Conservation (phyloP, 2,329 filamentous ascomycete genomes). For the Ophiostoma pallidulum region DNA sequence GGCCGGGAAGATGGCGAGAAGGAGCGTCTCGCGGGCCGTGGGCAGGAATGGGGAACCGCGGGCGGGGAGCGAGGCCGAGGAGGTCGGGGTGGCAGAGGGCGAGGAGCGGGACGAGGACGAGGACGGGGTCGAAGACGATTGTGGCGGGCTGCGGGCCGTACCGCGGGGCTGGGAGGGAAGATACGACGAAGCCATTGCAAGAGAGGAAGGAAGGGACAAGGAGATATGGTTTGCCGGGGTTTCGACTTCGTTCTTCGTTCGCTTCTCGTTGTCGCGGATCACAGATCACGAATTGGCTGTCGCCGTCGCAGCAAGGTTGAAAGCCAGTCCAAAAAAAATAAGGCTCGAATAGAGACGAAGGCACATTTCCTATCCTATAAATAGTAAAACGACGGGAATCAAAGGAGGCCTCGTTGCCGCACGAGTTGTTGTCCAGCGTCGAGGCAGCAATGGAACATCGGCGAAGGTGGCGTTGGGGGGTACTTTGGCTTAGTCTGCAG, state of each 20-base stretch:
- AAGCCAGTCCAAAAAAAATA: background rate
- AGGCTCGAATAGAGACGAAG: background rate
- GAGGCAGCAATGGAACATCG: slow-evolving; percentile 5
- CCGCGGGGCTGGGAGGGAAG: background rate
- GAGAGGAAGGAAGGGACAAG: background rate
- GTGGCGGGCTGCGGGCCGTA: too few species aligned
- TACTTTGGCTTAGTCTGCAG: background rate
- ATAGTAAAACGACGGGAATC: too few species aligned
- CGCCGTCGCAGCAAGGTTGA: too few species aligned
- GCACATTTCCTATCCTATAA: background rate
- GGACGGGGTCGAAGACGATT: too few species aligned
- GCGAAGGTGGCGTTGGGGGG: background rate
- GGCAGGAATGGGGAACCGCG: slow-evolving; percentile 43
- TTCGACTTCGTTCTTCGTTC: too few species aligned
- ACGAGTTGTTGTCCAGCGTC: background rate
- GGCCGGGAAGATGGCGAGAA: slow-evolving; percentile 63
- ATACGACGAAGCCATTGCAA: slow-evolving; percentile 6
- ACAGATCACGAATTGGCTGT: too few species aligned
- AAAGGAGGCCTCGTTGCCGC: slow-evolving; percentile 2
- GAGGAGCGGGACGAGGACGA: background rate
- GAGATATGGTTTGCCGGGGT: too few species aligned
- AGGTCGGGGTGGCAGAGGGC: background rate
- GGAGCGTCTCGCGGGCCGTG: slow-evolving; percentile 55
- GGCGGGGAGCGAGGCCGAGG: background rate
- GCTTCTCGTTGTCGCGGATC: background rate